phyloP scores from a whole-genome alignment of 176 grass and related monocot genomes.

The Zea mays region DNA sequence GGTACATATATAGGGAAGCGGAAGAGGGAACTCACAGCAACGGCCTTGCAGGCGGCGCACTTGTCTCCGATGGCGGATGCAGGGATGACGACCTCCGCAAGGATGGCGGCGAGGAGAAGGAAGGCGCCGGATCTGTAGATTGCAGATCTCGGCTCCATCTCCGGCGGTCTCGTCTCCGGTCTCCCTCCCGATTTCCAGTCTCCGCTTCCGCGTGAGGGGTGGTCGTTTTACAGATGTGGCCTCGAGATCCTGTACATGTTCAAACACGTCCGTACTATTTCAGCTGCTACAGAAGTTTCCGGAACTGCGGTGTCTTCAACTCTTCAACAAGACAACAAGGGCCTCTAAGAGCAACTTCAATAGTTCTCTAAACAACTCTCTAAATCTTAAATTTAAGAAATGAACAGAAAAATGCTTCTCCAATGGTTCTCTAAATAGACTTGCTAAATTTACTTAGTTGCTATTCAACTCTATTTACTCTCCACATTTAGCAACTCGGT shows the following conservation, averaged over 20 bases:
- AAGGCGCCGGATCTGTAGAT: constrained; percentile 38
- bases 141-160: constrained; percentile 41
- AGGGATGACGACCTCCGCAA: constrained; percentile 7
- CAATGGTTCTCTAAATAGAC: too few species aligned
- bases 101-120: constrained; percentile 25
- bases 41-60: constrained; percentile 84
- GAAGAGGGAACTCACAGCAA: constrained; percentile 52
- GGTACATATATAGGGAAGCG: too few species aligned
- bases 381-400: too few species aligned
- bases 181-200: neutral
- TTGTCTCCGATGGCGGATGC: constrained; percentile 70
- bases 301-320: too few species aligned
- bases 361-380: too few species aligned
- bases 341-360: too few species aligned
- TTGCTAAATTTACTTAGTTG: too few species aligned
- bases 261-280: constrained; percentile 25
- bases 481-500: too few species aligned
- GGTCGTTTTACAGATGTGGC: constrained; percentile 34
- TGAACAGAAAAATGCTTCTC: too few species aligned
- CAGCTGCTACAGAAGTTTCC: neutral
- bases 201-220: constrained; percentile 15
- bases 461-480: too few species aligned
- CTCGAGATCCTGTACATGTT: neutral
- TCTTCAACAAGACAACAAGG: too few species aligned
- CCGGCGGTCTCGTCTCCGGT: constrained; percentile 32